Conservation (phyloP, 805 yeast genomes). For the Lipomyces kockii region DNA sequence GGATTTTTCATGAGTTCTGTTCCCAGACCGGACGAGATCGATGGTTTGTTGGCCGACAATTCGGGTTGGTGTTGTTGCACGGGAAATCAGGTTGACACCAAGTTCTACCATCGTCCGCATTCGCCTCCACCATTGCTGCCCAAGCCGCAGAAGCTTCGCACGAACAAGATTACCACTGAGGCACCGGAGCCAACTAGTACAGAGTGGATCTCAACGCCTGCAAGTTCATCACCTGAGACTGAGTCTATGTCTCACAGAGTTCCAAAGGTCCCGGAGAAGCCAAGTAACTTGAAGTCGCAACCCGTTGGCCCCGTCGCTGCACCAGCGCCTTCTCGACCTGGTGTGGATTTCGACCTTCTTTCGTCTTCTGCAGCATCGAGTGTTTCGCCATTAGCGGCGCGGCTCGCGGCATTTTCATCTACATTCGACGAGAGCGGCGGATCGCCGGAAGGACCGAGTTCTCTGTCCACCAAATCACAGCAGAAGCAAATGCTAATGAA, state of each 20-base stretch:
- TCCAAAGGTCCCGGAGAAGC: constrained; percentile 34
- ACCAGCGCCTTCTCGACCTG: constrained; percentile 1
- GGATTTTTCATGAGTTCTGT: constrained; percentile 41
- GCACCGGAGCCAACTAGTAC: constrained; percentile 23
- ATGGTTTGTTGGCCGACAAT: constrained; percentile 29
- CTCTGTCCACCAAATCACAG: constrained; percentile 10
- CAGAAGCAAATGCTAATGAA: constrained; percentile 3
- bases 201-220: constrained; percentile 22
- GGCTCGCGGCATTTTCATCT: constrained; percentile 31
- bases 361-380: constrained; percentile 32
- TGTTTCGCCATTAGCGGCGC: constrained; percentile 28
- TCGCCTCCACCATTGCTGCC: constrained; percentile 37
- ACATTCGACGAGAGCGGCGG: constrained; percentile 25
- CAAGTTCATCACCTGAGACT: not conserved
- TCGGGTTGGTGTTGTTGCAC: constrained; percentile 31
- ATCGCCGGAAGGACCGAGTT: constrained; percentile 25
- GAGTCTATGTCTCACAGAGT: constrained; percentile 7
- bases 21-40: constrained; percentile 42
- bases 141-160: constrained; percentile 26
- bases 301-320: constrained; percentile 4
- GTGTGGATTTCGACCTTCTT: constrained; percentile 21
- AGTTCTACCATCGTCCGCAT: constrained; percentile 34
- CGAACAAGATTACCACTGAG: constrained; percentile 24
- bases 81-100: constrained; percentile 10
- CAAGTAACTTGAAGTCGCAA: constrained; percentile 24